Conservation (phyloP, 441 rosid genomes). For the Capsella rubella region DNA sequence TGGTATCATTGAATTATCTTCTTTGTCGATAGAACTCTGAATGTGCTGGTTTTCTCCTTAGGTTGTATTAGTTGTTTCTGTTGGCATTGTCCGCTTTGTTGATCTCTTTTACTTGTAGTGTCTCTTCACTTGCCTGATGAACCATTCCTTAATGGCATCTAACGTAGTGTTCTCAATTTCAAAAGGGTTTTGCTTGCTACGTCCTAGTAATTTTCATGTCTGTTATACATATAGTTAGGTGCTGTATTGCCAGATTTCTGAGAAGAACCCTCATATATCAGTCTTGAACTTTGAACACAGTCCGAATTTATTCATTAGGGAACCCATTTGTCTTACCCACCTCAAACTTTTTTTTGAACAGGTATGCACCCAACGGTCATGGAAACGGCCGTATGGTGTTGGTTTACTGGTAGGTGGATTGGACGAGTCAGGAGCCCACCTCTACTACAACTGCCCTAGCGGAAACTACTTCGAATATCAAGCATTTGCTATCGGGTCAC, state of each 20-base stretch:
- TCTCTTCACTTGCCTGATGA: not conserved
- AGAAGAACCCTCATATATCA: not conserved
- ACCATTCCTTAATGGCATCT: not conserved
- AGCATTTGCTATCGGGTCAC: constrained; percentile 96
- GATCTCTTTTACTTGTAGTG: not conserved
- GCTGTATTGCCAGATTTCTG: not conserved
- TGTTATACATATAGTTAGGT: not conserved
- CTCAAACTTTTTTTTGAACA: constrained; percentile 32
- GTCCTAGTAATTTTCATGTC: not conserved
- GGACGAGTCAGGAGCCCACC: constrained; percentile 96
- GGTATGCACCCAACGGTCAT: constrained; percentile 98
- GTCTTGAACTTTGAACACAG: not conserved
- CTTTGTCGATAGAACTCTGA: no score
- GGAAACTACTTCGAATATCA: constrained; percentile 98
- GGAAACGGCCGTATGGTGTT: constrained; percentile 98
- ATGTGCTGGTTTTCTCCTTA: no score
- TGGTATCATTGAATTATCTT: not conserved
- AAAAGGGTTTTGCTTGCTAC: not conserved
- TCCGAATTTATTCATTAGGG: not conserved
- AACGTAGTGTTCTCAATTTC: not conserved
- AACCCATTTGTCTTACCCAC: not conserved
- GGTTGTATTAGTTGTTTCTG: not conserved
- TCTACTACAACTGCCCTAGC: constrained; percentile 97
- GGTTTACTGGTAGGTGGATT: constrained; percentile 91
- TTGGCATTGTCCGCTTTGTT: not conserved